These are phyloP conservation scores for Phialemoniopsis sp. DNA, from an alignment of 2,329 filamentous ascomycete genomes.

Conservation along the genomic window DNA sequence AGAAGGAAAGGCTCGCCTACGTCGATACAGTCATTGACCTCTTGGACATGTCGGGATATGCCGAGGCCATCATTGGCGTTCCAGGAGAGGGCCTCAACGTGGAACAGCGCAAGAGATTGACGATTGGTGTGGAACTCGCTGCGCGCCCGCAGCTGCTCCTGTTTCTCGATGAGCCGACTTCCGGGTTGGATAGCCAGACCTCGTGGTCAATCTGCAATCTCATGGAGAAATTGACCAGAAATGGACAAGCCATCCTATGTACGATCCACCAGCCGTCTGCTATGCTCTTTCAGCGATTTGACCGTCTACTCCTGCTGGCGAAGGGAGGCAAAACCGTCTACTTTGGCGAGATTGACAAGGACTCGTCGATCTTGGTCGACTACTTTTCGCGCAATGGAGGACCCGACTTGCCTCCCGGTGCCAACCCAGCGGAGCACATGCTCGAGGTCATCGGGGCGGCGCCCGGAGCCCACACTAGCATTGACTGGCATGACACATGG, in stretches of 20 bases:
- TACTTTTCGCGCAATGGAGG: conserved; percentile 63
- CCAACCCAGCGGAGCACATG: conserved; percentile 69
- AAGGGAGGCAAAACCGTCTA: conserved; percentile 52
- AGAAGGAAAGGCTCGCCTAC: conserved; percentile 54
- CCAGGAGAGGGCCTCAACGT: conserved; percentile 59
- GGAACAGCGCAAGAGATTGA: conserved; percentile 58
- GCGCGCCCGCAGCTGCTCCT: conserved; percentile 54
- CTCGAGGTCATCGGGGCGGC: conserved; percentile 40
- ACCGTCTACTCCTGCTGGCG: conserved; percentile 53
- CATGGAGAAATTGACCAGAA: conserved; percentile 58
- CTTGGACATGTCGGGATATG: conserved; percentile 63
- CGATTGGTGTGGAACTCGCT: conserved; percentile 56
- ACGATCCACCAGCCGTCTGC: conserved; percentile 48
- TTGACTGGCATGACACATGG: conserved; percentile 23
- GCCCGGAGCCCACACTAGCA: conserved; percentile 24
- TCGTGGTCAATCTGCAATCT: conserved; percentile 69
- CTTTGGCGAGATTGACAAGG: conserved; percentile 52
- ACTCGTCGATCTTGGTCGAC: conserved; percentile 39
- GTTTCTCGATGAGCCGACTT: conserved; percentile 72
- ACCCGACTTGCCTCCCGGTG: conserved; percentile 41
- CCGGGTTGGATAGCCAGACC: conserved; percentile 68
- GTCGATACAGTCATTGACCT: conserved; percentile 64
- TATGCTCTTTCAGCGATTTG: conserved; percentile 44
- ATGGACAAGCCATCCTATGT: conserved; percentile 44
- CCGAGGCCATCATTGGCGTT: conserved; percentile 60